Evolutionary conservation across 1,284 basidiomycete genomes (phyloP).

Genomic region (Peniophora sp.): DNA sequence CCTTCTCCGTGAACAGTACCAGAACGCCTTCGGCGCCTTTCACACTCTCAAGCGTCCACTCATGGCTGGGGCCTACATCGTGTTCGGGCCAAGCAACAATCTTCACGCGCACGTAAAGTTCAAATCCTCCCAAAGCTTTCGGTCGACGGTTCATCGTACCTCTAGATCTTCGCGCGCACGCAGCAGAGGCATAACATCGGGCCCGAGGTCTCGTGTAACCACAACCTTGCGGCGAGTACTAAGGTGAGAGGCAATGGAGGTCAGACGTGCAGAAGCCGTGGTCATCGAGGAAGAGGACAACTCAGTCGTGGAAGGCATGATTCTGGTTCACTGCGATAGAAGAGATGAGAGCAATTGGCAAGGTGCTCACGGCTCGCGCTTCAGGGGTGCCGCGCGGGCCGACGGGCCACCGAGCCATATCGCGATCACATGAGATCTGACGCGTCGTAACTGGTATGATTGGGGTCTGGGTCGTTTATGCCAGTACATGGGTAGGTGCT

Average conservation of each 20-base stretch:
- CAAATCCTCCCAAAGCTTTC: neutral
- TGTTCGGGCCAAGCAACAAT: conserved; percentile 70
- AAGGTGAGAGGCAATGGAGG: conserved; percentile 23
- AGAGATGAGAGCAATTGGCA: too few species aligned
- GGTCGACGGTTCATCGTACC: conserved; percentile 25
- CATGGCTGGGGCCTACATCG: conserved; percentile 43
- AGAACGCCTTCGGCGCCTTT: conserved; percentile 58
- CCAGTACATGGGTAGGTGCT: too few species aligned
- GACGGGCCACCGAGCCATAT: too few species aligned
- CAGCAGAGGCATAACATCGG: conserved; percentile 63
- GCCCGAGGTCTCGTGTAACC: conserved; percentile 61
- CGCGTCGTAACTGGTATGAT: too few species aligned
- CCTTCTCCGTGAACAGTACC: conserved; percentile 69
- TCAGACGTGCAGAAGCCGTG: conserved; percentile 20
- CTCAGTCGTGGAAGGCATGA: too few species aligned
- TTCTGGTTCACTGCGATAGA: too few species aligned
- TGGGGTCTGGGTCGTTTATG: too few species aligned
- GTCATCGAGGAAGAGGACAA: neutral
- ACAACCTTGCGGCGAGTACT: conserved; percentile 42
- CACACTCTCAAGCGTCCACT: conserved; percentile 78
- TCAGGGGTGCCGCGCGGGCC: too few species aligned
- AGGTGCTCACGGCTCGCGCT: too few species aligned
- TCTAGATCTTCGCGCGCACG: conserved; percentile 44
- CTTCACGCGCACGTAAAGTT: conserved; percentile 13
- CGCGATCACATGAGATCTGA: too few species aligned